A percentile compares a stretch with the other conserved stretches of the same genome.
These are phyloP conservation scores for Eucalyptus cloeziana DNA, from an alignment of 345 rosid species.

Conservation along the genomic window DNA sequence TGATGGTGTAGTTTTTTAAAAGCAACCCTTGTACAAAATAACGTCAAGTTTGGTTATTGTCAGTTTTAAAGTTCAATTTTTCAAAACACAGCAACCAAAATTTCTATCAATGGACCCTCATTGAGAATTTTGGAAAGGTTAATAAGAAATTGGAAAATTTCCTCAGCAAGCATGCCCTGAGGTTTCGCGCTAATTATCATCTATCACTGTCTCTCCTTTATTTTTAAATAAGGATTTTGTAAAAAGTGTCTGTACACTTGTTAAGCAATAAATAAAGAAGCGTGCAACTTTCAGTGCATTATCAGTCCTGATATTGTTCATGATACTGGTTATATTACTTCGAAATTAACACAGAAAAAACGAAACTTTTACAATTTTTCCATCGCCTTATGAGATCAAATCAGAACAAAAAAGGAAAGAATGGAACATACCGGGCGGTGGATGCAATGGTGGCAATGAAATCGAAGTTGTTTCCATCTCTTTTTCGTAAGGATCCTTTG, in stretches of 20 bases:
- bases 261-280: too few relatives aligned
- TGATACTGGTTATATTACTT: background rate
- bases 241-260: too few relatives aligned
- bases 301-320: too few relatives aligned
- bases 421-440: background rate
- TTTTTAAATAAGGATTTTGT: too few relatives aligned
- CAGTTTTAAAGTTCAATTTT: background rate
- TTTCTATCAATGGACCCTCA: background rate
- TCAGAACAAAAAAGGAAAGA: background rate
- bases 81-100: background rate
- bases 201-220: background rate
- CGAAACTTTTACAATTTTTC: background rate
- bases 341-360: background rate
- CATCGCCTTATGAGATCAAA: background rate
- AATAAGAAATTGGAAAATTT: background rate
- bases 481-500: background rate
- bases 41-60: fast-evolving
- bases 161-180: background rate
- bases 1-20: background rate
- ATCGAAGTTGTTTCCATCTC: background rate
- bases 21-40: background rate
- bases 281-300: background rate
- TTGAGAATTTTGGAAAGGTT: background rate
- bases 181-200: too few relatives aligned
- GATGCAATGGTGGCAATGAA: background rate